phyloP scores from a whole-genome alignment of 805 yeast species.

The Tetrapisispora namnaoensis region DNA sequence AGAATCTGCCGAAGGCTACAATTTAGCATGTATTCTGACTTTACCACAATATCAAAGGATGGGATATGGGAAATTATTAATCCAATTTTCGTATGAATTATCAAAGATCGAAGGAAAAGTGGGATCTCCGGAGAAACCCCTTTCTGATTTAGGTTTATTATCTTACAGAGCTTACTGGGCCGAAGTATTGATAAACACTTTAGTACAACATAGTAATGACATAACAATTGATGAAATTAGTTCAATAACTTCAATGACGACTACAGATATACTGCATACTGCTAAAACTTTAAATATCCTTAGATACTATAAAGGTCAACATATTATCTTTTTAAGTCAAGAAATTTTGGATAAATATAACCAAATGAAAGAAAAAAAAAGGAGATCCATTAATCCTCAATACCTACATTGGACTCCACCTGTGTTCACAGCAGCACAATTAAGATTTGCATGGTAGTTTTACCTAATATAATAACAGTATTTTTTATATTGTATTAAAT shows the following conservation, averaged over 20 bases:
- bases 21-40: conserved; percentile 94
- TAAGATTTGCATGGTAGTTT: conserved; percentile 83
- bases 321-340: conserved; percentile 76
- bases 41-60: conserved; percentile 92
- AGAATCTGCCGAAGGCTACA: conserved; percentile 89
- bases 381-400: conserved; percentile 64
- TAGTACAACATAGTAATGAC: conserved; percentile 56
- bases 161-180: conserved; percentile 97
- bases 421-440: conserved; percentile 83
- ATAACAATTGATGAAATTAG: conserved; percentile 88
- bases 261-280: conserved; percentile 90
- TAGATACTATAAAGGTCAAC: conserved; percentile 91
- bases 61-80: conserved; percentile 86
- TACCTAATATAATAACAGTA: neutral
- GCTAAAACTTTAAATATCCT: conserved; percentile 84
- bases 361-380: conserved; percentile 55
- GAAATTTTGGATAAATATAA: conserved; percentile 72
- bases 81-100: conserved; percentile 87
- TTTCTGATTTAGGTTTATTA: conserved; percentile 85
- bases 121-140: conserved; percentile 96
- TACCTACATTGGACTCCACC: conserved; percentile 91
- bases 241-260: conserved; percentile 82
- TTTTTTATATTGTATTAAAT: neutral
- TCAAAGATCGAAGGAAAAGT: conserved; percentile 80
- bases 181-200: conserved; percentile 66